A percentile compares a stretch with the other conserved stretches of the same genome.
Evolutionary conservation across 495 filamentous ascomycete genomes (phyloP).

Genomic region (Aspergillus kassunensis): DNA sequence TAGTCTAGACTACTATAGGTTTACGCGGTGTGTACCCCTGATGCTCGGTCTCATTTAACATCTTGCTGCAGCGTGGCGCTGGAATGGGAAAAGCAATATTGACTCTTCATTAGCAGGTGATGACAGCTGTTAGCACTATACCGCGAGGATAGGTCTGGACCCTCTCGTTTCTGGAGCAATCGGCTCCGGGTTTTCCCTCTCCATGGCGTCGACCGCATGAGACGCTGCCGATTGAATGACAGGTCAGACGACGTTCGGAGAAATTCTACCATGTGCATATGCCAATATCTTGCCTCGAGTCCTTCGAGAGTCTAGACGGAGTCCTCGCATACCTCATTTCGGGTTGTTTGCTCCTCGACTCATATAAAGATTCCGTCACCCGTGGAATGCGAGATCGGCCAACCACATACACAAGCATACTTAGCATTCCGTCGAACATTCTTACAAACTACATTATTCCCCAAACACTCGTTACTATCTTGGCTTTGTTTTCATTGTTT

Average conservation of each 20-base stretch:
- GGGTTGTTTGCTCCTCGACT: not conserved
- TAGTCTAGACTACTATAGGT: not conserved
- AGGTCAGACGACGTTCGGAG: slow-evolving; percentile 21
- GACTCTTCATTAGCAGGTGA: slow-evolving; percentile 4
- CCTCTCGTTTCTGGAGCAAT: not conserved
- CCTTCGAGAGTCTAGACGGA: slow-evolving; percentile 11
- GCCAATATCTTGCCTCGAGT: slow-evolving; percentile 4
- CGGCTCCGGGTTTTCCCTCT: not conserved
- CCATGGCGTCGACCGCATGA: slow-evolving; percentile 8
- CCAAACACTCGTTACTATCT: slow-evolving; percentile 4
- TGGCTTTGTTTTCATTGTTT: slow-evolving; percentile 12
- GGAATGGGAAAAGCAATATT: slow-evolving; percentile 1
- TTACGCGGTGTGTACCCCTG: not conserved
- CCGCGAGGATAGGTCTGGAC: not conserved
- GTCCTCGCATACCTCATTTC: not conserved
- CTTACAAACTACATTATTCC: slow-evolving; percentile 15
- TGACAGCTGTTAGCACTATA: slow-evolving; percentile 3
- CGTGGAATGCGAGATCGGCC: slow-evolving; percentile 21
- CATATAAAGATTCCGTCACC: slow-evolving; percentile 12
- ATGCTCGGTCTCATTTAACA: not conserved
- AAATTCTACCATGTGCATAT: slow-evolving; percentile 10
- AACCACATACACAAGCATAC: slow-evolving; percentile 27
- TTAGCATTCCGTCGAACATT: slow-evolving; percentile 36
- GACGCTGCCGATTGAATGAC: slow-evolving; percentile 8
- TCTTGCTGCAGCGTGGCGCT: not conserved